A percentile compares a stretch with the other conserved stretches of the same genome.
These are phyloP conservation scores for Boletus subcaerulescens DNA, from an alignment of 768 basidiomycete species.

Conservation along the genomic window DNA sequence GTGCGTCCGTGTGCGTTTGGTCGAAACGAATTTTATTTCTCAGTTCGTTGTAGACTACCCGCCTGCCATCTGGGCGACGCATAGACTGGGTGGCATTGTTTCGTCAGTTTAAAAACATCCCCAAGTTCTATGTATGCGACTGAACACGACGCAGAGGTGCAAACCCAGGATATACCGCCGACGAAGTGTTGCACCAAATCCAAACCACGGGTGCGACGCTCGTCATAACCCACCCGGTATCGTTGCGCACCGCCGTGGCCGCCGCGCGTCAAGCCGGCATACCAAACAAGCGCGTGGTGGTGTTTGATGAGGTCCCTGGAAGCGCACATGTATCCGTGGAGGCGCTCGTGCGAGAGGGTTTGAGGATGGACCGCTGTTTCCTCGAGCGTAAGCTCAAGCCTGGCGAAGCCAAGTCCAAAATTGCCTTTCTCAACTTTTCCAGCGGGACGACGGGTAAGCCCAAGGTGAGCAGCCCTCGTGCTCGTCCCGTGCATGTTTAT, in stretches of 20 bases:
- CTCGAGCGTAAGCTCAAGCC: constrained; percentile 44
- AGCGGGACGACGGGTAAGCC: constrained; percentile 70
- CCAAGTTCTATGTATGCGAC: neutral
- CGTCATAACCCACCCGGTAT: constrained; percentile 31
- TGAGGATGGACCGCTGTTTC: constrained; percentile 36
- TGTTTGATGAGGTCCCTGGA: constrained; percentile 21
- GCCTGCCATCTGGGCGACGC: constrained; percentile 55
- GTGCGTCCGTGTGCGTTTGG: constrained; percentile 32
- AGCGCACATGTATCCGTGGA: constrained; percentile 37
- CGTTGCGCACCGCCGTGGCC: constrained; percentile 24
- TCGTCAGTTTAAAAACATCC: constrained; percentile 40
- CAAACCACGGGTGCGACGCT: constrained; percentile 25
- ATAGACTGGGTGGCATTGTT: constrained; percentile 54
- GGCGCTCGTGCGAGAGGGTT: constrained; percentile 46
- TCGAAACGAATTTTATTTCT: neutral
- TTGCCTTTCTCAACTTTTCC: constrained; percentile 71
- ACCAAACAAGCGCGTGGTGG: constrained; percentile 27
- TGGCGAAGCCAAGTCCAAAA: constrained; percentile 57
- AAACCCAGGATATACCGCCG: constrained; percentile 34
- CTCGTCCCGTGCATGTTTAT: neutral
- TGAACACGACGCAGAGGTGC: constrained; percentile 23
- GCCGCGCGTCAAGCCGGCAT: constrained; percentile 33
- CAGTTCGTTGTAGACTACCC: constrained; percentile 46
- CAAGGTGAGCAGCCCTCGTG: constrained; percentile 13
- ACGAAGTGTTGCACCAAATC: constrained; percentile 34